Percentiles rank a stretch among this genome's conserved stretches.
Conservation (phyloP, 2,329 filamentous ascomycete genomes). For the Phialophora chinensis region DNA sequence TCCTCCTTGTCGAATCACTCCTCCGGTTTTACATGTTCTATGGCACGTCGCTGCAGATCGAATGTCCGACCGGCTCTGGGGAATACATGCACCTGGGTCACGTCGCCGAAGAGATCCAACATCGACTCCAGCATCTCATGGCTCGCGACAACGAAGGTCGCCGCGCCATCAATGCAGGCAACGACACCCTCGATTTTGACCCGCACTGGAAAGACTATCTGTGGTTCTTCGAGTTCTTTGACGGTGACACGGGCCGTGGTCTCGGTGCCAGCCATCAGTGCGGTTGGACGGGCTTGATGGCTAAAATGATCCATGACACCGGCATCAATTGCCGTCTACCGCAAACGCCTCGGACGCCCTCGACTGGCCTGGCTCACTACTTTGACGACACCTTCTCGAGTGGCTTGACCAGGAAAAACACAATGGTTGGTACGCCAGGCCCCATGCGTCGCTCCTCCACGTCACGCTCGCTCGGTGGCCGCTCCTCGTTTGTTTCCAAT, state of each 20-base stretch:
- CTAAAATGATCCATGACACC: constrained; percentile 96
- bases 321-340: constrained; percentile 89
- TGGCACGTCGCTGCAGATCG: constrained; percentile 82
- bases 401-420: constrained; percentile 47
- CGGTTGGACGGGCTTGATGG: constrained; percentile 94
- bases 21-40: constrained; percentile 97
- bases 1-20: constrained; percentile 90
- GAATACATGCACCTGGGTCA: constrained; percentile 96
- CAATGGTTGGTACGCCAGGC: constrained; percentile 30
- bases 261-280: constrained; percentile 93
- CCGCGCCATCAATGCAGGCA: constrained; percentile 84
- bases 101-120: constrained; percentile 92
- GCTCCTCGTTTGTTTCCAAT: constrained; percentile 65
- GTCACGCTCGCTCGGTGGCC: constrained; percentile 78
- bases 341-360: constrained; percentile 88
- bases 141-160: constrained; percentile 81
- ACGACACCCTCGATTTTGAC: constrained; percentile 86
- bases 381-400: constrained; percentile 87
- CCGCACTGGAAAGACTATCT: constrained; percentile 90
- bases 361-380: constrained; percentile 84
- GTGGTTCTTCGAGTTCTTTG: constrained; percentile 98
- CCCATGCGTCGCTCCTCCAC: constrained; percentile 57
- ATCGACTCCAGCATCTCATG: constrained; percentile 91
- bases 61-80: constrained; percentile 91
- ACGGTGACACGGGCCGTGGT: constrained; percentile 86